These are phyloP conservation scores for Kappamyces sp. DNA, from an alignment of 192 early-diverging fungal species.

Conservation along the genomic window DNA sequence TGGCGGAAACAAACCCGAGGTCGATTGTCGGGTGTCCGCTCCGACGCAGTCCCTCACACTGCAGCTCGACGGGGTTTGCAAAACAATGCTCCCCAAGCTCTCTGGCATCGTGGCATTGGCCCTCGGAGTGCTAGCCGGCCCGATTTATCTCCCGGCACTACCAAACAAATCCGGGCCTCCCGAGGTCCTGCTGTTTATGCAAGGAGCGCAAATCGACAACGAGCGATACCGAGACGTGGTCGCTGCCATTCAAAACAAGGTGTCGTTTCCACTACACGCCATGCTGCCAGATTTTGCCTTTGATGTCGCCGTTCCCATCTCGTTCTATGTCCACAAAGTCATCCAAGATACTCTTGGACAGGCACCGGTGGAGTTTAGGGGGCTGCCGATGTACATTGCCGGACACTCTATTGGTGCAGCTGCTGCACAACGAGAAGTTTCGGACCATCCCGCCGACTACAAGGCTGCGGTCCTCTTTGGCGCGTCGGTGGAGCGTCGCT, in stretches of 20 bases:
- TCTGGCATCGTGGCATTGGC: not conserved
- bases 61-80: no score
- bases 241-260: not conserved
- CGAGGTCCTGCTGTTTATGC: slow-evolving; percentile 1
- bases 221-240: not conserved
- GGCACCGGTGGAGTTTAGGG: not conserved
- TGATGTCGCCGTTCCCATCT: not conserved
- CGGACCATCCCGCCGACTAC: not conserved
- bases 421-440: not conserved
- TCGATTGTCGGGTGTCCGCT: no score
- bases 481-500: not conserved
- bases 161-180: not conserved
- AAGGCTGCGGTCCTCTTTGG: slow-evolving; percentile 1
- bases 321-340: not conserved
- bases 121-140: not conserved
- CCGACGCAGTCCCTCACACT: no score
- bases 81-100: no score
- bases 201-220: not conserved
- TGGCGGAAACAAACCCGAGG: no score
- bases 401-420: slow-evolving; percentile 5
- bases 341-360: not conserved
- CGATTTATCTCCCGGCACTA: not conserved
- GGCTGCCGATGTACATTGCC: slow-evolving; percentile 5
- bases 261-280: not conserved
- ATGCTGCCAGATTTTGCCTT: not conserved